These are phyloP conservation scores for Malassezia globosa DNA, from an alignment of 1,284 basidiomycete genomes.

Conservation along the genomic window DNA sequence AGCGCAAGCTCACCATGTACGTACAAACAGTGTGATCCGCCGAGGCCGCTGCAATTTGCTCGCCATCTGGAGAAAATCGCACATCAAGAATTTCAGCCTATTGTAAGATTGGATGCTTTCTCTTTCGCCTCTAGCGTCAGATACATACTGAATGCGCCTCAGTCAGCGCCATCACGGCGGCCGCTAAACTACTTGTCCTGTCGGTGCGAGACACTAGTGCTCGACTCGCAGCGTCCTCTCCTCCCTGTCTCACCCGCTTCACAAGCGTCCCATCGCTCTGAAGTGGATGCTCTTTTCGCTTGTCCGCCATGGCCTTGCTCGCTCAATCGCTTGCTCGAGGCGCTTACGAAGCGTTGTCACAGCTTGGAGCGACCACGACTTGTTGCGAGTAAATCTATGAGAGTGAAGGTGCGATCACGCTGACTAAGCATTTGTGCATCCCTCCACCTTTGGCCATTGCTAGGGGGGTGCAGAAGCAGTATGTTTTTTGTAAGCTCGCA, in stretches of 20 bases:
- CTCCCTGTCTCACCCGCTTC: constrained; percentile 31
- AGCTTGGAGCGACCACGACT: too few species aligned
- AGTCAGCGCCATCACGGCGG: constrained; percentile 35
- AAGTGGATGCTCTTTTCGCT: constrained; percentile 33
- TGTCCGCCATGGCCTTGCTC: constrained; percentile 27
- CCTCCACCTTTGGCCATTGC: too few species aligned
- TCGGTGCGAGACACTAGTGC: constrained; percentile 12
- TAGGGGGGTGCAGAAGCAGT: too few species aligned
- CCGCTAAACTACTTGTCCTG: constrained; percentile 30
- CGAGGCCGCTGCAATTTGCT: constrained; percentile 33
- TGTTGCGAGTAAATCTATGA: too few species aligned
- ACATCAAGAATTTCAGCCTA: constrained; percentile 35
- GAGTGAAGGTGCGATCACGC: too few species aligned
- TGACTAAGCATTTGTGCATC: too few species aligned
- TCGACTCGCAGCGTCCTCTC: constrained; percentile 19
- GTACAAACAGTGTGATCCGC: constrained; percentile 36
- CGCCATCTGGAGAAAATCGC: constrained; percentile 37
- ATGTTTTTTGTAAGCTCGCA: too few species aligned
- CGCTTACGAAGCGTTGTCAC: too few species aligned
- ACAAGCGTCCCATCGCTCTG: constrained; percentile 19
- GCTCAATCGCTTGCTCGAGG: too few species aligned
- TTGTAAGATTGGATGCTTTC: neutral
- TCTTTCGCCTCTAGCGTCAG: too few species aligned
- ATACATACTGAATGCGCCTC: constrained; percentile 28
- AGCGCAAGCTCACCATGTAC: neutral